Percentiles rank a stretch among this genome's conserved stretches.
Evolutionary conservation across 169 alveolate species (phyloP).

Genomic region (Perkinsus chesapeaki): DNA sequence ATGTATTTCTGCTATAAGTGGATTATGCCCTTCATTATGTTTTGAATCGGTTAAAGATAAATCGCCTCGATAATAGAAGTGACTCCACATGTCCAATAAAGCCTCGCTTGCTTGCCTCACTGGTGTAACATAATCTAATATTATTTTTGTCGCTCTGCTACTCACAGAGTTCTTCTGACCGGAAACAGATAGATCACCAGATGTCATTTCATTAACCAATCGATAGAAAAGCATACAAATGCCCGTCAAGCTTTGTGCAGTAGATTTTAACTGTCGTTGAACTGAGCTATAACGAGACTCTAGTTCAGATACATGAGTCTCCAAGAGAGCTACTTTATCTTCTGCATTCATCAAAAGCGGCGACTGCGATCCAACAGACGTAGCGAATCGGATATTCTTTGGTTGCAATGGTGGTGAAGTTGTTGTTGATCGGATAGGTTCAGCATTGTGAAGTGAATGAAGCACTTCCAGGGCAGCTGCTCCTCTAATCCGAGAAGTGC

Average conservation of each 20-base stretch:
- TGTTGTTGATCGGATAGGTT: neutral
- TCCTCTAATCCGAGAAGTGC: neutral
- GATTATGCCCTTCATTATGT: neutral
- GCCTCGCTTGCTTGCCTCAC: neutral
- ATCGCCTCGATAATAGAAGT: neutral
- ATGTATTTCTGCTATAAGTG: neutral
- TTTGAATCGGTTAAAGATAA: neutral
- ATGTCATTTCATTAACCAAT: neutral
- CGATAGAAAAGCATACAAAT: neutral
- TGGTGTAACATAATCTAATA: neutral
- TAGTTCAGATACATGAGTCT: neutral
- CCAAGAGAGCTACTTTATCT: neutral
- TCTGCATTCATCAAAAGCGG: neutral
- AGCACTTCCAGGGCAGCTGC: neutral
- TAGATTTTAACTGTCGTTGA: neutral
- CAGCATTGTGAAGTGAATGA: neutral
- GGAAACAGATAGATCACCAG: neutral
- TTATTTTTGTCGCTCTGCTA: neutral
- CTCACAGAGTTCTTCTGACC: neutral
- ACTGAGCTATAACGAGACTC: neutral
- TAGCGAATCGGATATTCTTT: too few relatives aligned
- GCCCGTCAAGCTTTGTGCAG: neutral
- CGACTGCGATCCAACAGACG: neutral
- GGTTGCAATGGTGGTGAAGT: too few relatives aligned
- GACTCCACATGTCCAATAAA: neutral